phyloP scores from a whole-genome alignment of 768 basidiomycete genomes.

The Dendrothele bispora region DNA sequence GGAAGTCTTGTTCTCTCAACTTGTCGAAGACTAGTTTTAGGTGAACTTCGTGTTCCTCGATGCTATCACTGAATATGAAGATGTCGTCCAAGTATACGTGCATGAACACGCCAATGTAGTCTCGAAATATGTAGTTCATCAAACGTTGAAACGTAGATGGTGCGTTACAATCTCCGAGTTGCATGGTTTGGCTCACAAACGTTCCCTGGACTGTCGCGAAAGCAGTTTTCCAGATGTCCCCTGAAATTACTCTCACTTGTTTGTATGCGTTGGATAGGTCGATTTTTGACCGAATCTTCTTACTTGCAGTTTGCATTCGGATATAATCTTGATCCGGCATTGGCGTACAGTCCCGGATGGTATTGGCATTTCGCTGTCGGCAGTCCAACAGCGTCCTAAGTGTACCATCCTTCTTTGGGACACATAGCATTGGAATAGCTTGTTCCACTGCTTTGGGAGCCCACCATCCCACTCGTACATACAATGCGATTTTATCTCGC shows the following conservation, averaged over 20 bases:
- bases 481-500: neutral
- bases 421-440: neutral
- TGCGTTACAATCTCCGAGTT: constrained; percentile 25
- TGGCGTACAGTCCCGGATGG: too few relatives aligned
- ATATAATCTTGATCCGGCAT: neutral
- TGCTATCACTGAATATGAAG: constrained; percentile 25
- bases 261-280: constrained; percentile 25
- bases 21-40: constrained; percentile 21
- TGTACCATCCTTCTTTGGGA: constrained; percentile 1
- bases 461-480: constrained; percentile 2
- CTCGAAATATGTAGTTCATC: constrained; percentile 27
- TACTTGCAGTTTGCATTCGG: neutral
- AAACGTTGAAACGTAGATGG: constrained; percentile 33
- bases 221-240: constrained; percentile 14
- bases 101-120: constrained; percentile 24
- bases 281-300: constrained; percentile 5
- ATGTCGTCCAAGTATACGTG: constrained; percentile 37
- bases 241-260: constrained; percentile 15
- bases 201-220: constrained; percentile 24
- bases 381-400: too few relatives aligned
- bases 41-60: constrained; percentile 28
- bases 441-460: neutral
- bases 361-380: too few relatives aligned
- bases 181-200: constrained; percentile 22
- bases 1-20: constrained; percentile 21